phyloP scores from a whole-genome alignment of 176 grass and related monocot genomes.

The Cymbopogon citratus region DNA sequence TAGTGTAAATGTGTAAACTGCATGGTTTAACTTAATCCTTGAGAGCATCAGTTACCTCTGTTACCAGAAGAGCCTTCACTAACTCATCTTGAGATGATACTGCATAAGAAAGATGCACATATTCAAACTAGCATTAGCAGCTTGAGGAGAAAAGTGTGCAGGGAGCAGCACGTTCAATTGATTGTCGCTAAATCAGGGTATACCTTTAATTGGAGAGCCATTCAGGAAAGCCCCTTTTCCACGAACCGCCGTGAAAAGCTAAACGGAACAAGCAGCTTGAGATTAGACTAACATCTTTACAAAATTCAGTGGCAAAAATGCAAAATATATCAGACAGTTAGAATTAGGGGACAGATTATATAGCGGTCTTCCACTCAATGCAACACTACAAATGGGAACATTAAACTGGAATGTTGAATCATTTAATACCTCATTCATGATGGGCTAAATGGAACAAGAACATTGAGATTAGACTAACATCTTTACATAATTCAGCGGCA shows the following conservation, averaged over 20 bases:
- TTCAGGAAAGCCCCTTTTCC: slow-evolving; percentile 93
- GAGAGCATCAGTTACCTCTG: slow-evolving; percentile 49
- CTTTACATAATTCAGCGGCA: not conserved
- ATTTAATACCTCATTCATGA: too few relatives aligned
- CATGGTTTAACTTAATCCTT: not conserved
- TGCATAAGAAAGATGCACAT: slow-evolving; percentile 30
- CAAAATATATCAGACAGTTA: too few relatives aligned
- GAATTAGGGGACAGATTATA: too few relatives aligned
- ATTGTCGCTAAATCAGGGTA: not conserved
- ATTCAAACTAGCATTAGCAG: too few relatives aligned
- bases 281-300: not conserved
- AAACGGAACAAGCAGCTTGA: slow-evolving; percentile 4
- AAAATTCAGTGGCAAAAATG: not conserved
- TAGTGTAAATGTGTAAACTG: not conserved
- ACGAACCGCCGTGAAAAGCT: slow-evolving; percentile 81
- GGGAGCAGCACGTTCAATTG: not conserved
- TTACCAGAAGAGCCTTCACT: slow-evolving; percentile 92
- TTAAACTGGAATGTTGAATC: too few relatives aligned
- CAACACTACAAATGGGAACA: too few relatives aligned
- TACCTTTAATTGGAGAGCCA: slow-evolving; percentile 85
- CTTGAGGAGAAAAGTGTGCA: not conserved
- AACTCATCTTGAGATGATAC: slow-evolving; percentile 89
- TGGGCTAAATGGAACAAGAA: slow-evolving; percentile 34
- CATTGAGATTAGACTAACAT: not conserved
- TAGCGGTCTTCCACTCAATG: too few relatives aligned